A percentile compares a stretch with the other conserved stretches of the same genome.
phyloP scores from a whole-genome alignment of 768 basidiomycete genomes.

The Gelatoporia subvermispora region DNA sequence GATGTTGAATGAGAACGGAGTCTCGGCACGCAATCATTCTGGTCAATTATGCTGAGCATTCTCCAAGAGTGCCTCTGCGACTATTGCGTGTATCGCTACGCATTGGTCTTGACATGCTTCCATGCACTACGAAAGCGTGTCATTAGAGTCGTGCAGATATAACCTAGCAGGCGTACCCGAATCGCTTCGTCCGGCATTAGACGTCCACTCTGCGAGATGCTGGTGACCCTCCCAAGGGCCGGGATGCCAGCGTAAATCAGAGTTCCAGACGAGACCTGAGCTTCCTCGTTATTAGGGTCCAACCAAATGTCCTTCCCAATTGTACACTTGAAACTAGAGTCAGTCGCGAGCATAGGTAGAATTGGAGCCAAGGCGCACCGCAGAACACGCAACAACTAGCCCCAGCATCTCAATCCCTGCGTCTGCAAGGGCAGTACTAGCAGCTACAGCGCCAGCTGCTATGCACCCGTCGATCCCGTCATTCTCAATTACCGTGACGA shows the following conservation, averaged over 20 bases:
- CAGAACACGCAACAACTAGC: constrained; percentile 78
- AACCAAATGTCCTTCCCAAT: constrained; percentile 60
- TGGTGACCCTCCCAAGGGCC: constrained; percentile 78
- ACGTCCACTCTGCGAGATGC: constrained; percentile 80
- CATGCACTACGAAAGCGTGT: constrained; percentile 49
- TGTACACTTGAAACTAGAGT: constrained; percentile 41
- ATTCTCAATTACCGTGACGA: constrained; percentile 85
- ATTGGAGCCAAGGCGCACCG: constrained; percentile 39
- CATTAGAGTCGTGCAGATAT: not conserved
- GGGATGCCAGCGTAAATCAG: constrained; percentile 85
- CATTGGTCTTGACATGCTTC: constrained; percentile 66
- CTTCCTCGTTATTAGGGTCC: constrained; percentile 78
- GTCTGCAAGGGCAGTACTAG: constrained; percentile 86
- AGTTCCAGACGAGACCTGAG: constrained; percentile 49
- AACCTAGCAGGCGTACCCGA: constrained; percentile 38
- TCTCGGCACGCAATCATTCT: not conserved
- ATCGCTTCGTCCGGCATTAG: constrained; percentile 50
- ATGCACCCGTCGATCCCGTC: constrained; percentile 88
- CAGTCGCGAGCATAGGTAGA: constrained; percentile 5
- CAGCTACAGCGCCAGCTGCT: constrained; percentile 82
- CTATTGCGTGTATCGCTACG: constrained; percentile 69
- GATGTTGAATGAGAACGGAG: not conserved
- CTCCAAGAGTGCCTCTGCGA: constrained; percentile 65
- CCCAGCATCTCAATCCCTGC: constrained; percentile 92
- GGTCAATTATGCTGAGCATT: constrained; percentile 18